Conservation (phyloP, 495 filamentous ascomycete genomes). For the Hypoxylon subgilvum region DNA sequence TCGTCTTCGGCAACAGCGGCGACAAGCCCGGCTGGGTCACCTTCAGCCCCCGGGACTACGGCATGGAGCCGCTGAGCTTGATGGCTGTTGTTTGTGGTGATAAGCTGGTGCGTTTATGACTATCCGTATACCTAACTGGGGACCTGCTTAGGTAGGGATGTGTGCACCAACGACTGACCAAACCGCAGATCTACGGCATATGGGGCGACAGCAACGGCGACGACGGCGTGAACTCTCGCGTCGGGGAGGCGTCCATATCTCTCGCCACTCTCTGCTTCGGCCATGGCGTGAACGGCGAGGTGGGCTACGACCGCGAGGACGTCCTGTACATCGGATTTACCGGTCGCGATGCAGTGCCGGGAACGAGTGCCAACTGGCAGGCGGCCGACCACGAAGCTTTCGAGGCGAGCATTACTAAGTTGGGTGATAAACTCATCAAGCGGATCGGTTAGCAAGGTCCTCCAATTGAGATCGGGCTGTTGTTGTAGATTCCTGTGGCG, state of each 20-base stretch:
- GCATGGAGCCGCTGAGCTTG: constrained; percentile 59
- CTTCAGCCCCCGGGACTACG: constrained; percentile 47
- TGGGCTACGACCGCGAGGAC: constrained; percentile 53
- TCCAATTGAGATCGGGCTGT: no score
- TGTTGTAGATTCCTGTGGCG: no score
- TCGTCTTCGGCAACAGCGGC: constrained; percentile 59
- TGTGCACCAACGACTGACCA: neutral
- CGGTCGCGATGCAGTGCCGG: constrained; percentile 52
- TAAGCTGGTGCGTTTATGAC: constrained; percentile 46
- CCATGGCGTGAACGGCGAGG: constrained; percentile 48
- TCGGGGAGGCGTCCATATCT: constrained; percentile 62
- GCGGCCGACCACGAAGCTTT: constrained; percentile 48
- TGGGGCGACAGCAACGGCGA: constrained; percentile 69
- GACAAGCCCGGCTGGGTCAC: constrained; percentile 37
- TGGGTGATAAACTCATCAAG: constrained; percentile 50
- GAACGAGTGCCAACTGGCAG: constrained; percentile 53
- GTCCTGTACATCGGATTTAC: constrained; percentile 62
- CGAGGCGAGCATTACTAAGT: constrained; percentile 49
- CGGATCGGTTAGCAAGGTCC: no score
- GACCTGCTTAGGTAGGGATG: no score
- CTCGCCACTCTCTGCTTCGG: constrained; percentile 62
- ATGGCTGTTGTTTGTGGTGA: constrained; percentile 60
- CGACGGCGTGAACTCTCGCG: constrained; percentile 45
- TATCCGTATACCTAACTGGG: neutral
- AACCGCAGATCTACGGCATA: constrained; percentile 59